Base-by-base conservation (phyloP, 73 alveolate genomes). In the Paramecium primaurelia region DNA sequence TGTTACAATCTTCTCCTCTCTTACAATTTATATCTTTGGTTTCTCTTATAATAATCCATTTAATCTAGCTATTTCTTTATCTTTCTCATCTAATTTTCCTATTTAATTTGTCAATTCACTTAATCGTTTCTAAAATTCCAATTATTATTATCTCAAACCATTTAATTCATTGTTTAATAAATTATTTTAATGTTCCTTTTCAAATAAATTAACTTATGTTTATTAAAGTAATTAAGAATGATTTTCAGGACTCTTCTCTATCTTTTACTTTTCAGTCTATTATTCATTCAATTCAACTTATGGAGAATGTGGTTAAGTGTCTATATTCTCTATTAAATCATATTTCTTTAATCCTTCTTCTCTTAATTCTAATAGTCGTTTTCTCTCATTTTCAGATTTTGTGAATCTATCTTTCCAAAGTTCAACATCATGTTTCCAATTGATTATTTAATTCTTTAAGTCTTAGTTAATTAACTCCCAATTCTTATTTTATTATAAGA, bases 381-480 rank as follows among this genome's bases (percentile, higher is more conserved):
- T 80, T 42, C 91, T 45, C 73, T 80, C 91, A 10, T 80, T 25
- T 47, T 80, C 91, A 8, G 75, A 80, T 80, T 80, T 80, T 45
- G 44, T 26, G 18, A 28, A 80, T 20, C 91, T 22, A 14, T 80
- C 91, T 12, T 80, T 80, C 91, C 77, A 80, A 80, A 80, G 77
- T 20, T 49, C 91, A 40, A 80, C 47, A 80, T 80, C 91, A 28
- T 80, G 47, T 26, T 80, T 26, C 44, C 47, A 42, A 80, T 80
- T 80, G 30, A 32, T 45, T 22, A 80, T 49, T 44, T 80, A 26
- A 47, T 80, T 80, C 75, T 5, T 80, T 25, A 80, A 42, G 26
- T 80, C 91, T 26, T 32, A 20, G 58, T 49, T 45, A 25, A 42
- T 47, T 9, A 80, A 20, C 51, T 80, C 71, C 58, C 47, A 80